These are phyloP conservation scores for Aureobasidium sp. DNA, from an alignment of 2,329 filamentous ascomycete species.

Conservation along the genomic window DNA sequence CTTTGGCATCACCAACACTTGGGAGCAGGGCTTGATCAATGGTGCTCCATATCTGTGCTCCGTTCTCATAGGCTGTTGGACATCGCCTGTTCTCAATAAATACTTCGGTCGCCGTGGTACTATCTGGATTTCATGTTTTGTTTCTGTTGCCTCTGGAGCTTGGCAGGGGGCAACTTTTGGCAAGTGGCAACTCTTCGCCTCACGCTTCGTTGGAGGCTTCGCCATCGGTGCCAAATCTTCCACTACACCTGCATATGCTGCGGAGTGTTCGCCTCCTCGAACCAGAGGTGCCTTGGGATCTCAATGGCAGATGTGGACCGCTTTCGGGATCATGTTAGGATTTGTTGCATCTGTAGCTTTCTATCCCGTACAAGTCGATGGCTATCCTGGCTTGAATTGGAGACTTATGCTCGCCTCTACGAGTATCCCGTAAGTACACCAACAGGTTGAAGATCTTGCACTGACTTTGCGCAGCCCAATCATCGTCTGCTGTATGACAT, in stretches of 20 bases:
- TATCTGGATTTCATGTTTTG: conserved; percentile 61
- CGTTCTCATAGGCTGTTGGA: conserved; percentile 41
- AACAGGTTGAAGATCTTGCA: no score
- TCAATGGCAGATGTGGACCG: conserved; percentile 43
- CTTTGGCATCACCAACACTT: conserved; percentile 21
- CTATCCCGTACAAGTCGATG: conserved; percentile 40
- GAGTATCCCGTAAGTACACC: conserved; percentile 39
- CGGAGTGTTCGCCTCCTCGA: conserved; percentile 32
- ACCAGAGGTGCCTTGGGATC: conserved; percentile 40
- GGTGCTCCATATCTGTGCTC: conserved; percentile 41
- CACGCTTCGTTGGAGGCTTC: conserved; percentile 23
- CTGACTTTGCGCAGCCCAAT: conserved; percentile 18
- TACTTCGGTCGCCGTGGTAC: conserved; percentile 54
- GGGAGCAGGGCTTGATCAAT: conserved; percentile 34
- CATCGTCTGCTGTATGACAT: conserved; percentile 28
- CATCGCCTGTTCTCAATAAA: conserved; percentile 52
- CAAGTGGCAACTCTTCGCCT: conserved; percentile 18
- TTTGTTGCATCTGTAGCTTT: conserved; percentile 36
- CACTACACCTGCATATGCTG: conserved; percentile 38
- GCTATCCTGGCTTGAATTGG: conserved; percentile 29
- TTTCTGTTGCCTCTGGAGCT: conserved; percentile 45
- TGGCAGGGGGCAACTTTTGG: conserved; percentile 23
- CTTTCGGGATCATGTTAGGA: conserved; percentile 40
- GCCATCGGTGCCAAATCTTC: conserved; percentile 39
- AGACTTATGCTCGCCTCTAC: conserved; percentile 58